Evolutionary conservation across 192 early-diverging fungal species (phyloP).

Genomic region (Chytriomyces hyalinus): DNA sequence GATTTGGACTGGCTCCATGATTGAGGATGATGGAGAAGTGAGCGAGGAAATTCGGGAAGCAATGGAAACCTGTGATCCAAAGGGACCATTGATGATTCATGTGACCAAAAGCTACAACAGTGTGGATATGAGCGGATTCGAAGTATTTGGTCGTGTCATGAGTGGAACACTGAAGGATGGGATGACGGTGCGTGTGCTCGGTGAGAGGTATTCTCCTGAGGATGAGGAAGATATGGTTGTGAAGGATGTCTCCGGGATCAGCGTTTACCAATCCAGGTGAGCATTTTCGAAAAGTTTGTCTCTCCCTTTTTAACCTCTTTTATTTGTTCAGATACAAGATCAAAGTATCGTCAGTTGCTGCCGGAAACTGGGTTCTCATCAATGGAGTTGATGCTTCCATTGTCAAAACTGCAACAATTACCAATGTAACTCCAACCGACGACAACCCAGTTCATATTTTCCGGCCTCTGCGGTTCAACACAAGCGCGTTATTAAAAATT

Average conservation of each 20-base stretch:
- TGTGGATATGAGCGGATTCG: slow-evolving; percentile 82
- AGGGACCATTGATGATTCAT: slow-evolving; percentile 92
- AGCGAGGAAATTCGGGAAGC: slow-evolving; percentile 45
- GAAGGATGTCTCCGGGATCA: slow-evolving; percentile 72
- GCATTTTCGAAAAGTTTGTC: not conserved
- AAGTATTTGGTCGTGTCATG: slow-evolving; percentile 93
- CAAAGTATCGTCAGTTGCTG: slow-evolving; percentile 75
- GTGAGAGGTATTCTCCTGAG: slow-evolving; percentile 87
- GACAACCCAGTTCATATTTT: slow-evolving; percentile 84
- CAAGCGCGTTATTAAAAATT: slow-evolving; percentile 87
- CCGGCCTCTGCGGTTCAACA: slow-evolving; percentile 80
- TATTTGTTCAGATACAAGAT: slow-evolving; percentile 70
- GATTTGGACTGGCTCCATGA: slow-evolving; percentile 51
- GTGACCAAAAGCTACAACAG: slow-evolving; percentile 91
- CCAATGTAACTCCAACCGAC: slow-evolving; percentile 58
- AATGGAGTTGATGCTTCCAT: slow-evolving; percentile 92
- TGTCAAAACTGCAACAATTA: slow-evolving; percentile 94
- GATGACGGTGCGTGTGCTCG: slow-evolving; percentile 85
- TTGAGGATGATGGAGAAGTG: slow-evolving; percentile 3
- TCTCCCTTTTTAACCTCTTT: not conserved
- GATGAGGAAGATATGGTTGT: slow-evolving; percentile 98
- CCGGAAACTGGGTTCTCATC: slow-evolving; percentile 90
- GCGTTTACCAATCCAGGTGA: slow-evolving; percentile 82
- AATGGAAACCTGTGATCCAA: slow-evolving; percentile 82
- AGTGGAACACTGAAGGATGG: slow-evolving; percentile 82